Base-by-base conservation (phyloP, 2,329 filamentous ascomycete species). In the Colletotrichum falcatum region DNA sequence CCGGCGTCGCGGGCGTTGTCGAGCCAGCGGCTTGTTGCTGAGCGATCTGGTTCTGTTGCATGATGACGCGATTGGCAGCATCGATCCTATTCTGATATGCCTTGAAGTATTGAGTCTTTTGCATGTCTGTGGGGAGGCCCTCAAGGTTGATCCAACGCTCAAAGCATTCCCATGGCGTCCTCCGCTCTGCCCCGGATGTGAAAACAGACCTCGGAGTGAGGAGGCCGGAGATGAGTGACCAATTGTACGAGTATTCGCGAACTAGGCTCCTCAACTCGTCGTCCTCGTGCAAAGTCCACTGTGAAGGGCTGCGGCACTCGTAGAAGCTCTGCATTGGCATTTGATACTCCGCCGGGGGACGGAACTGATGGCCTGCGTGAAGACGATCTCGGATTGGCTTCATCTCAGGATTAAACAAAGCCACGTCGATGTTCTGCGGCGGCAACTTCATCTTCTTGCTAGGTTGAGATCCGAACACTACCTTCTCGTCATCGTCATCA, bases 131-230 rank as follows among this genome's bases (percentile, higher is more conserved):
- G 5, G 96, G 95, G 46, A 98, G 85, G 1, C 95, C 94, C 81
- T 98, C 96, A 16, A 98, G 84, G 74, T 93, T 91, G 65, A 98
- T 92, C 95, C 95, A 99, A 53, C 96, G 89, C 81, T 99, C 96
- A 76, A 99, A 99, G 78, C 96, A 99, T 82, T 99, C 96, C 96
- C 96, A 99, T 0, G 95, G 94, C 3, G 95, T 98, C 58, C 96
- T 89, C 72, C 96, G 89, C 78, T 98, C 95, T 14, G 94, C 90
- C 1, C 94, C 94, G 26, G 95, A 95, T n/a, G 90, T 88, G 77
- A 94, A 97, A 18, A 90, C 79, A 0, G 94, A 97, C 62, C 89
- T 90, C 20, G 92, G 87, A 1, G 90, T 87, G 63, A 98, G 84
- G 70, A 95, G 91, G 75, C 89, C 93, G 1, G 95, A 93, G 64